Evolutionary conservation across 768 basidiomycete genomes (phyloP).

Genomic region (Kondoa subrosea): DNA sequence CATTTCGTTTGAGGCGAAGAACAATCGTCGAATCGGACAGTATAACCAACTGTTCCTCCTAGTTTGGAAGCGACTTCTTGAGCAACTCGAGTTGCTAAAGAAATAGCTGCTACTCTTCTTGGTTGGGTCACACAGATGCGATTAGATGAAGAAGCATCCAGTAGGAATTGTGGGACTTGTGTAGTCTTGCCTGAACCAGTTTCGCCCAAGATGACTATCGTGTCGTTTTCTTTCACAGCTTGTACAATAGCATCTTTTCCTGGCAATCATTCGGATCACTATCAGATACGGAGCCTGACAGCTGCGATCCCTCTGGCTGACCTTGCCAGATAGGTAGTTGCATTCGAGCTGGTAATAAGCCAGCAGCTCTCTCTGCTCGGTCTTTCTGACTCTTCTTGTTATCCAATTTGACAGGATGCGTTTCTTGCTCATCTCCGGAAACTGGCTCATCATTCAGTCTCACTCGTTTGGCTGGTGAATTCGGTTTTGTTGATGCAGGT

Average conservation of each 20-base stretch:
- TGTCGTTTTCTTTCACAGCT: slow-evolving; percentile 59
- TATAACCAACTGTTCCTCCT: slow-evolving; percentile 73
- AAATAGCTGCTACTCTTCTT: slow-evolving; percentile 81
- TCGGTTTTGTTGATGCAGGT: no score
- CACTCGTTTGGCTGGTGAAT: background rate
- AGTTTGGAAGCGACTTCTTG: slow-evolving; percentile 56
- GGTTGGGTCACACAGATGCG: slow-evolving; percentile 77
- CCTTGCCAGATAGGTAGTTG: slow-evolving; percentile 66
- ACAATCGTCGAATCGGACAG: slow-evolving; percentile 85
- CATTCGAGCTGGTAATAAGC: slow-evolving; percentile 22
- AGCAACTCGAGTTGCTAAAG: slow-evolving; percentile 80
- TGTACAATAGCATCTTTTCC: slow-evolving; percentile 59
- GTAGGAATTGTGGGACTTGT: slow-evolving; percentile 88
- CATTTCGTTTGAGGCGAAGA: slow-evolving; percentile 56
- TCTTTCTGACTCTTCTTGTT: slow-evolving; percentile 7
- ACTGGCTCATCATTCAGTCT: background rate
- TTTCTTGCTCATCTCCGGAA: background rate
- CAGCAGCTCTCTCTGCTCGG: slow-evolving; percentile 12
- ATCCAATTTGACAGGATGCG: background rate
- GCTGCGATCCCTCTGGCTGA: background rate
- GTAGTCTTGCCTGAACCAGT: slow-evolving; percentile 98
- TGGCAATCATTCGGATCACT: slow-evolving; percentile 26
- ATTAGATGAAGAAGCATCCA: slow-evolving; percentile 51
- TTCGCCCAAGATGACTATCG: slow-evolving; percentile 80
- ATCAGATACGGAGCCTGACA: background rate